Evolutionary conservation across 2,329 filamentous ascomycete species (phyloP), one percentile per base, ranked within the genome.

Genomic region (Cladosporium sp.): DNA sequence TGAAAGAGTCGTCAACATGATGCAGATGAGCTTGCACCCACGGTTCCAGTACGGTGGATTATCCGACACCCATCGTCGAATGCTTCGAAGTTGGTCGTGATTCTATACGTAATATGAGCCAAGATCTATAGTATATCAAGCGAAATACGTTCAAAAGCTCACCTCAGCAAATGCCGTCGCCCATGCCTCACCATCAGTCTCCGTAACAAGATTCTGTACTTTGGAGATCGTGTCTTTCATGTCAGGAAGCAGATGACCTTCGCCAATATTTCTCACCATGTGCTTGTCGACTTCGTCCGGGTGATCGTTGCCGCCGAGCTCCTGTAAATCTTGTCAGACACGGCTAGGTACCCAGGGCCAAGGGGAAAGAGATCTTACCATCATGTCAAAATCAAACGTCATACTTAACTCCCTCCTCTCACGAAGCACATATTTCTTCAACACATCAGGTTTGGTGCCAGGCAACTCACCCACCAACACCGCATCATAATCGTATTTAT

Each of bases 61-160:
- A 15, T 50, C 47, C 5, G 47, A 43, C 8, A 50, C 47, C 47
- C 47, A 50, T 8, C 60, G 54, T 49, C 78, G 78, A 50, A 84
- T 72, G 15, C 74, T 72, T n/a, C 81, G 78, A 1, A 78, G 74
- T 58, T 84, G 80, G 57, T 85, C 82, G 62, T 85, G 82, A 64
- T 84, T 84, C 63, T 85, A 81, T 51, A 82, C 73, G 60, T 82
- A 84, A 22, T 82, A 66, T 1, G 80, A 48, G 45, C 32, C 15
- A n/a, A n/a, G n/a, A 4, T 3, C 32, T 16, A n/a, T 4, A 27
- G 22, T 9, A 27, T 4, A 27, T n/a, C n/a, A 27, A 27, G 5
- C 9, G 4, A 9, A 27, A 27, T 27, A 79, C 59, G 82, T 83
- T 81, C 82, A 85, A 16, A 79, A 27, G 9, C 43, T 47, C 22